phyloP scores from a whole-genome alignment of 441 rosid genomes.

The Omphalea diandra region DNA sequence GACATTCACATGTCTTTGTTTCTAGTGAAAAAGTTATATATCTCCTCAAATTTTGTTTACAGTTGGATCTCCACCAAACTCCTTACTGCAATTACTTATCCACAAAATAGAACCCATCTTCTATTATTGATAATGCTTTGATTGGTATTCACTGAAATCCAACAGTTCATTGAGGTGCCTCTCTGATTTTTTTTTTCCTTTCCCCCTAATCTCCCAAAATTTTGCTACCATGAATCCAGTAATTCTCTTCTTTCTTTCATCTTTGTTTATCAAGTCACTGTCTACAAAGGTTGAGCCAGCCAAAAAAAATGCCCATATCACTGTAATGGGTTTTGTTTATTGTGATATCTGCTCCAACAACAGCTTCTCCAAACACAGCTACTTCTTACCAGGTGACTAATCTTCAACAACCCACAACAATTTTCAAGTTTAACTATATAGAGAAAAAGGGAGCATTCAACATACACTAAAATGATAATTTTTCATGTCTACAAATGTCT shows the following conservation, averaged over 20 bases:
- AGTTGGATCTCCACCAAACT: slow-evolving; percentile 48
- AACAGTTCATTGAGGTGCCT: slow-evolving; percentile 16
- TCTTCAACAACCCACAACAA: slow-evolving; percentile 9
- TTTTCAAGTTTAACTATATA: slow-evolving; percentile 8
- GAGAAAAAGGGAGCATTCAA: neutral
- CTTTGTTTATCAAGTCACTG: slow-evolving; percentile 32
- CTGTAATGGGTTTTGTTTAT: slow-evolving; percentile 87
- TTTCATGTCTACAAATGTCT: neutral
- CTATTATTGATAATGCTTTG: slow-evolving; percentile 26
- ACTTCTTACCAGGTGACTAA: slow-evolving; percentile 76
- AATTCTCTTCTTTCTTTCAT: slow-evolving; percentile 37
- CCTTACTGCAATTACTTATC: slow-evolving; percentile 26
- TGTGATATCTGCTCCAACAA: slow-evolving; percentile 97
- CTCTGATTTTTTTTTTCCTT: slow-evolving; percentile 13
- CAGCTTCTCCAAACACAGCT: slow-evolving; percentile 91
- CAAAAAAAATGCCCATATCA: slow-evolving; percentile 46
- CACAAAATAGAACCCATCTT: slow-evolving; percentile 33
- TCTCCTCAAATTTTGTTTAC: slow-evolving; percentile 30
- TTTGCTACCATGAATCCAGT: slow-evolving; percentile 39
- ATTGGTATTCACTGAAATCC: slow-evolving; percentile 23
- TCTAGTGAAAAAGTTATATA: slow-evolving; percentile 40
- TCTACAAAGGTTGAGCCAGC: slow-evolving; percentile 37
- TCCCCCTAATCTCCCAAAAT: too few relatives aligned
- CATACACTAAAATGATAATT: neutral
- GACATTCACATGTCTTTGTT: slow-evolving; percentile 70